Percentiles rank a stretch among this genome's conserved stretches.
Evolutionary conservation across 2,329 filamentous ascomycete genomes (phyloP).

Genomic region (Fusarium piperis): DNA sequence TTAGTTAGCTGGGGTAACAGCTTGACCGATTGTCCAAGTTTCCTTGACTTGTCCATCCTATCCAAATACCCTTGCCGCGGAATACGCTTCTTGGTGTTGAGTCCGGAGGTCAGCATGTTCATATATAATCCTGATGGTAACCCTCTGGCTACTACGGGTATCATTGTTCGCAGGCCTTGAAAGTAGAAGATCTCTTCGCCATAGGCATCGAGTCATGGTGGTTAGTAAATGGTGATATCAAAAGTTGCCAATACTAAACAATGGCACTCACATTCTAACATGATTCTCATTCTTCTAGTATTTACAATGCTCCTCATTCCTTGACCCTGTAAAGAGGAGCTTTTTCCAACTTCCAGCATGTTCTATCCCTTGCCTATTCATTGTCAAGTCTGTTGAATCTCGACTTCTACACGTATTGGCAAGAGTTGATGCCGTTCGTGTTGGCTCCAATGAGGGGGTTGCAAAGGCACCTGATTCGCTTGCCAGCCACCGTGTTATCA

Average conservation of each 20-base stretch:
- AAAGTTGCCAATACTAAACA: too few species aligned
- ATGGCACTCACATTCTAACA: too few species aligned
- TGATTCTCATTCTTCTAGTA: too few species aligned
- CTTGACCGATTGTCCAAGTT: neutral
- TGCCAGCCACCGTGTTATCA: conserved; percentile 12
- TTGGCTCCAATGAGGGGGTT: conserved; percentile 14
- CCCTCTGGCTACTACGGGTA: too few species aligned
- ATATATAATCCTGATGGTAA: too few species aligned
- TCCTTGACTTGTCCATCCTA: neutral
- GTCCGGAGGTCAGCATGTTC: too few species aligned
- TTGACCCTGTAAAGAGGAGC: neutral
- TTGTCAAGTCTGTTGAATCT: fast-evolving
- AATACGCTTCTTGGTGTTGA: neutral
- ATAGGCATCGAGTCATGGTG: too few species aligned
- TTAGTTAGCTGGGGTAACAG: neutral
- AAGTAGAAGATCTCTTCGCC: too few species aligned
- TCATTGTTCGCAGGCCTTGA: too few species aligned
- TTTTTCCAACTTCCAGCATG: neutral
- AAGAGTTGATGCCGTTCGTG: conserved; percentile 11
- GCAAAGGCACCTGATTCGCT: conserved; percentile 18
- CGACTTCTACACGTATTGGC: conserved; percentile 3
- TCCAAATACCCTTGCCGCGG: neutral
- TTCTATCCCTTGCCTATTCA: neutral
- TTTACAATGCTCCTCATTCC: neutral
- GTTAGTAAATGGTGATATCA: too few species aligned